Evolutionary conservation across 2,329 filamentous ascomycete species (phyloP).

Genomic region (Claviceps africana): DNA sequence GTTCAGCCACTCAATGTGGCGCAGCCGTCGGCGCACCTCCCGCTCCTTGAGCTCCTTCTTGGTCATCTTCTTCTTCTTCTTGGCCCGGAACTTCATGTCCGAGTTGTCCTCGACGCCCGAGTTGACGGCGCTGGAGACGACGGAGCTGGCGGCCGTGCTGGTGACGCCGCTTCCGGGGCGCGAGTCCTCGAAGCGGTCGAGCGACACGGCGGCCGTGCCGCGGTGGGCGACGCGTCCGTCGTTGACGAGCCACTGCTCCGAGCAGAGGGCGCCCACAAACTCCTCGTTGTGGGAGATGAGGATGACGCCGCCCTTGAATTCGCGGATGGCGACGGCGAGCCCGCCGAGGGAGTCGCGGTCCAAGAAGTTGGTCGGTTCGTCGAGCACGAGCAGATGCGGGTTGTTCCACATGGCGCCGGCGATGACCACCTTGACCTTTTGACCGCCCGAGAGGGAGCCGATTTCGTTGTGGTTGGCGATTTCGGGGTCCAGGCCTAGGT

Average conservation of each 20-base stretch:
- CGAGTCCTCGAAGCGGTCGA: constrained; percentile 79
- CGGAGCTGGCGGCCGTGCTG: constrained; percentile 43
- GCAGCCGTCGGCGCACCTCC: constrained; percentile 71
- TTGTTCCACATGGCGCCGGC: constrained; percentile 98
- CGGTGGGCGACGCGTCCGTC: constrained; percentile 79
- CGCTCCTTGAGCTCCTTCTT: constrained; percentile 91
- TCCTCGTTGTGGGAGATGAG: constrained; percentile 99
- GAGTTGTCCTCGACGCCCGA: constrained; percentile 57
- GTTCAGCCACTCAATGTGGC: constrained; percentile 77
- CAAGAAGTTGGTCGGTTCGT: constrained; percentile 98
- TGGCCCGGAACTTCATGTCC: constrained; percentile 74
- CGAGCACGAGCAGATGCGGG: constrained; percentile 88
- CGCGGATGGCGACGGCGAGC: constrained; percentile 91
- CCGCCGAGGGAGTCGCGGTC: constrained; percentile 95
- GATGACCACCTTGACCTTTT: constrained; percentile 98
- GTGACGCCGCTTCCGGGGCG: constrained; percentile 44
- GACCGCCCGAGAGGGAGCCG: constrained; percentile 83
- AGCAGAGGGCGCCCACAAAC: constrained; percentile 89
- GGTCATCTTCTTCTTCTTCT: constrained; percentile 98
- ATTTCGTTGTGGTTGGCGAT: constrained; percentile 99
- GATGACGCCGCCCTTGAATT: constrained; percentile 95
- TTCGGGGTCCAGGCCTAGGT: constrained; percentile 88
- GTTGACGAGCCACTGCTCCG: constrained; percentile 89
- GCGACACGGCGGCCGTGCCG: constrained; percentile 56
- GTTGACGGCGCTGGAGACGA: constrained; percentile 43